These are phyloP conservation scores for Thelephora terrestris DNA, from an alignment of 1,284 basidiomycete species.

Conservation along the genomic window DNA sequence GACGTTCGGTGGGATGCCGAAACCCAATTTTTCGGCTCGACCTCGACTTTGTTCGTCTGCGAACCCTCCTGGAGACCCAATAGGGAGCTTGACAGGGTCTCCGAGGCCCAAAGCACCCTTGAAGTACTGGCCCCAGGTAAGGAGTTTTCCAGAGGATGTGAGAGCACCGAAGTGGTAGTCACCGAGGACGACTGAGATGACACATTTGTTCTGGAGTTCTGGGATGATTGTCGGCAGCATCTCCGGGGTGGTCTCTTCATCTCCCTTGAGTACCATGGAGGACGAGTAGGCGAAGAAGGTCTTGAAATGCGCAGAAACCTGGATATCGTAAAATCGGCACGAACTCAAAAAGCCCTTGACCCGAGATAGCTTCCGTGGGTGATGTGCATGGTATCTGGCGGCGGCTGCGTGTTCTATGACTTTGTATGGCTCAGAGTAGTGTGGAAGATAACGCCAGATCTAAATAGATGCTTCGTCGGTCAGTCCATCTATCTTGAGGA, in stretches of 20 bases:
- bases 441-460: conserved; percentile 68
- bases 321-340: conserved; percentile 12
- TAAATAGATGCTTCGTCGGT: conserved; percentile 27
- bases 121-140: conserved; percentile 79
- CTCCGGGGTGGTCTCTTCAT: conserved; percentile 25
- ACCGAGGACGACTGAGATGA: conserved; percentile 81
- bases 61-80: conserved; percentile 56
- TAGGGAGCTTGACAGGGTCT: conserved; percentile 41
- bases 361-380: conserved; percentile 47
- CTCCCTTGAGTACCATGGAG: conserved; percentile 59
- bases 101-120: conserved; percentile 78
- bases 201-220: conserved; percentile 56
- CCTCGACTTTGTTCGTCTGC: conserved; percentile 25
- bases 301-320: conserved; percentile 80
- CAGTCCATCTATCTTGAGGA: conserved; percentile 46
- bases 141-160: conserved; percentile 64
- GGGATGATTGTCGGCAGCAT: conserved; percentile 50
- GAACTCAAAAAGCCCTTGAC: conserved; percentile 4
- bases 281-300: conserved; percentile 79
- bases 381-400: conserved; percentile 43
- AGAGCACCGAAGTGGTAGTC: conserved; percentile 87
- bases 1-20: conserved; percentile 34
- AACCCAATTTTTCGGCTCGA: conserved; percentile 21
- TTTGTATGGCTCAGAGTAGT: conserved; percentile 52
- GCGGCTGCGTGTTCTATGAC: conserved; percentile 31